A percentile compares a stretch with the other conserved stretches of the same genome.
Evolutionary conservation across 169 alveolate genomes (phyloP).

Genomic region (Plasmodium ovale): DNA sequence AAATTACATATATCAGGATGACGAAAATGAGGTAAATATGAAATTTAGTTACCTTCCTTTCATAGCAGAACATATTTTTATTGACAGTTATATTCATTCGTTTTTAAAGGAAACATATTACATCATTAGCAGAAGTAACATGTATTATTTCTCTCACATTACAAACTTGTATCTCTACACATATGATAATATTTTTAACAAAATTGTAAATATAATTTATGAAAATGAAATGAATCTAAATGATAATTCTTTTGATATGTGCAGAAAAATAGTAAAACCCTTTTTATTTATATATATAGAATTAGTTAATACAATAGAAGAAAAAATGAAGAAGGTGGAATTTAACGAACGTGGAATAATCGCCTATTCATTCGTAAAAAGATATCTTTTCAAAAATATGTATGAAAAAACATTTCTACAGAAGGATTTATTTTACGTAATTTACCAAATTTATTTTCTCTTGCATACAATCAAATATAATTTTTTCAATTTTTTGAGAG

Average conservation of each 20-base stretch:
- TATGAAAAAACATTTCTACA: slow-evolving; percentile 61
- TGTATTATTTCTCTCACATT: slow-evolving; percentile 7
- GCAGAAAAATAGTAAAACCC: slow-evolving; percentile 40
- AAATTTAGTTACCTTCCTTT: slow-evolving; percentile 18
- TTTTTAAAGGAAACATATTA: slow-evolving; percentile 60
- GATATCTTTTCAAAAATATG: slow-evolving; percentile 61
- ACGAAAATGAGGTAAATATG: neutral
- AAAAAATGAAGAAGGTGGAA: slow-evolving; percentile 33
- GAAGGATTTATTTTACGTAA: slow-evolving; percentile 56
- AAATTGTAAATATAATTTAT: slow-evolving; percentile 41
- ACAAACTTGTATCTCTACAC: slow-evolving; percentile 36
- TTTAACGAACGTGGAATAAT: slow-evolving; percentile 36
- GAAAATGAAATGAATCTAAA: slow-evolving; percentile 75
- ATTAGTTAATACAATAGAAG: slow-evolving; percentile 24
- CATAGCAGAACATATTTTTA: slow-evolving; percentile 27
- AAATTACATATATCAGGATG: slow-evolving; percentile 4
- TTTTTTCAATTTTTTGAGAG: slow-evolving; percentile 27
- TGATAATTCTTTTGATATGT: slow-evolving; percentile 45
- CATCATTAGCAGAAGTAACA: slow-evolving; percentile 44
- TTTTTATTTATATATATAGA: slow-evolving; percentile 57
- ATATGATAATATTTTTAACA: slow-evolving; percentile 65
- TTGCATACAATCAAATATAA: slow-evolving; percentile 31
- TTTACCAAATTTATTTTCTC: slow-evolving; percentile 67
- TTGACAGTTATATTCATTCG: slow-evolving; percentile 36
- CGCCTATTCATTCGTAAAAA: slow-evolving; percentile 46